Conservation (phyloP, 768 basidiomycete species). For the Phylloporus arenicola region DNA sequence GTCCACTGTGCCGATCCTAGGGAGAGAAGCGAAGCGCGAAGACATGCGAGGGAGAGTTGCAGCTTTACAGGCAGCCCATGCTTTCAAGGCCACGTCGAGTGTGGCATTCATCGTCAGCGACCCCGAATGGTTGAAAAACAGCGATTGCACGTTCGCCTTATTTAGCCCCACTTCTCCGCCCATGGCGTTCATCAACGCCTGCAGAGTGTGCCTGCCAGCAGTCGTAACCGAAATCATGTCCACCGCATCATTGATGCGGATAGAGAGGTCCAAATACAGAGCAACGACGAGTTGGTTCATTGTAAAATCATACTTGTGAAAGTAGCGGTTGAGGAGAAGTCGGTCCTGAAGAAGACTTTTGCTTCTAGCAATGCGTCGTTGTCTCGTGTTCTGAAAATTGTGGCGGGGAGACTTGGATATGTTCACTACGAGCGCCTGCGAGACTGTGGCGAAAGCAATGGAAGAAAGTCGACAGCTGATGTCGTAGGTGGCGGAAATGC, state of each 20-base stretch:
- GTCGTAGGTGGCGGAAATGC: conserved; percentile 41
- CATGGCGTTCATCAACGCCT: conserved; percentile 33
- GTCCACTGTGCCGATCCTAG: conserved; percentile 22
- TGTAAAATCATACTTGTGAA: conserved; percentile 37
- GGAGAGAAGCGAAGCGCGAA: conserved; percentile 9
- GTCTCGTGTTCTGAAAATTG: background rate
- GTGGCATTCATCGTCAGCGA: conserved; percentile 15
- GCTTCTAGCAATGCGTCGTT: conserved; percentile 1
- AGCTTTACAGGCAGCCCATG: conserved; percentile 42
- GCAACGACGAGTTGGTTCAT: conserved; percentile 43
- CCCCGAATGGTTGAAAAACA: conserved; percentile 26
- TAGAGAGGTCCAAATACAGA: conserved; percentile 35
- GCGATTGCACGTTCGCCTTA: conserved; percentile 18
- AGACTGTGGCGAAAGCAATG: conserved; percentile 38
- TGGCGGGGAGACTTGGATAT: conserved; percentile 17
- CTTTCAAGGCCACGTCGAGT: conserved; percentile 33
- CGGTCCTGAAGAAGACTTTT: conserved; percentile 26
- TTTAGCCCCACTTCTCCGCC: conserved; percentile 33
- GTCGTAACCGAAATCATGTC: conserved; percentile 37
- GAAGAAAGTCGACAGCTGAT: conserved; percentile 29
- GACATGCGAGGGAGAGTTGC: conserved; percentile 23
- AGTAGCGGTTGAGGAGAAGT: conserved; percentile 28
- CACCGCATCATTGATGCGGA: conserved; percentile 33
- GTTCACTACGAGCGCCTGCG: conserved; percentile 33
- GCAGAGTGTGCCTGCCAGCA: conserved; percentile 27